Conservation (phyloP, 2,329 filamentous ascomycete species). For the Microdochium nivale region DNA sequence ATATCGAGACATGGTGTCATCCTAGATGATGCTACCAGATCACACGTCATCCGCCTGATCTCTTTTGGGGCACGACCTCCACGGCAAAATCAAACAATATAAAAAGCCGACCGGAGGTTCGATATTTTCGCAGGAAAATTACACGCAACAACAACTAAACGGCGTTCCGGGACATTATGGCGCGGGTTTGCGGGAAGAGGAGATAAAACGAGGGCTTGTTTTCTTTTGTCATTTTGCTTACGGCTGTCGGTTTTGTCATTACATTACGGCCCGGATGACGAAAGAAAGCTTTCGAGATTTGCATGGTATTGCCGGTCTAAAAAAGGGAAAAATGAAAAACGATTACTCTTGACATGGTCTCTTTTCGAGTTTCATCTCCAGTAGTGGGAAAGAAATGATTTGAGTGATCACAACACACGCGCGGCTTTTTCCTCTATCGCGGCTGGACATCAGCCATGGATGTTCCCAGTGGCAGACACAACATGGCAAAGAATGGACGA, state of each 20-base stretch:
- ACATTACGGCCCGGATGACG: conserved; percentile 11
- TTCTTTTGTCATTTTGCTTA: conserved; percentile 3
- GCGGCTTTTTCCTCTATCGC: no score
- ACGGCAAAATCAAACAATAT: background rate
- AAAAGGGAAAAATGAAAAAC: conserved; percentile 3
- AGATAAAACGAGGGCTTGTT: background rate
- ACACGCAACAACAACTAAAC: background rate
- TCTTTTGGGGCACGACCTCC: background rate
- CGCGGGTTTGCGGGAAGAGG: background rate
- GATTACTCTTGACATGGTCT: background rate
- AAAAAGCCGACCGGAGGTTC: background rate
- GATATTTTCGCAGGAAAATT: background rate
- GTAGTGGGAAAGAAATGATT: no score
- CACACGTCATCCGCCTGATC: background rate
- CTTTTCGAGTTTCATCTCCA: background rate
- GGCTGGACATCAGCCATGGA: no score
- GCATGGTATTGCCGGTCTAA: conserved; percentile 31
- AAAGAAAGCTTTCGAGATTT: conserved; percentile 16
- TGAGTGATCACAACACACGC: no score
- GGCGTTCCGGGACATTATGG: background rate
- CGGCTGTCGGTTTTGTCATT: conserved; percentile 12
- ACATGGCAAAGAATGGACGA: no score
- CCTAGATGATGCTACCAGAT: background rate
- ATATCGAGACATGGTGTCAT: background rate
- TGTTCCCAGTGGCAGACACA: no score